Conservation (phyloP, 805 yeast species). For the Candida parachauliodes region DNA sequence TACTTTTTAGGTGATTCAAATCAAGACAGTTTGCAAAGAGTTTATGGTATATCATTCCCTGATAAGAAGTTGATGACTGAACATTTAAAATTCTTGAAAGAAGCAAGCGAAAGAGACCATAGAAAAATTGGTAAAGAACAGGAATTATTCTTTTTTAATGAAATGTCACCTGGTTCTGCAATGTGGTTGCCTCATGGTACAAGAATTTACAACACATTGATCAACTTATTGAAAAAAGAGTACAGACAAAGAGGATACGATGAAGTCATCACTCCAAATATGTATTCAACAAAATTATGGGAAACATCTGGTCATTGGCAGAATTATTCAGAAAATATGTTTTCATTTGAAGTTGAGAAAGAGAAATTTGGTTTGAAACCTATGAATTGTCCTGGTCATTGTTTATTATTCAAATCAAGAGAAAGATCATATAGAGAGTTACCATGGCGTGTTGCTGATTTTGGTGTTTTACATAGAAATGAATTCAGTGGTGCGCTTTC, state of each 20-base stretch:
- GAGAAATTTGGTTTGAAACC: conserved; percentile 94
- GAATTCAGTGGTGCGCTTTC: conserved; percentile 94
- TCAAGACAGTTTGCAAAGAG: conserved; percentile 94
- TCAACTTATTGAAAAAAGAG: conserved; percentile 74
- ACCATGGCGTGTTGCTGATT: conserved; percentile 99
- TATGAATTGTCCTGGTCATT: conserved; percentile 91
- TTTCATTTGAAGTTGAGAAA: conserved; percentile 93
- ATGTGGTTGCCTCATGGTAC: conserved; percentile 99
- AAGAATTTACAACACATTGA: conserved; percentile 87
- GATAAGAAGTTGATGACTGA: conserved; percentile 95
- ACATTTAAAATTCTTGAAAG: conserved; percentile 89
- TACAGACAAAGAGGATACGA: conserved; percentile 93
- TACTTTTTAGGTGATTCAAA: conserved; percentile 91
- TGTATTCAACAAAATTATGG: conserved; percentile 97
- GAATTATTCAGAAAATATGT: conserved; percentile 97
- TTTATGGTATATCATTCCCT: conserved; percentile 98
- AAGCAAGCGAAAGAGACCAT: conserved; percentile 95
- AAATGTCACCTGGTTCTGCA: conserved; percentile 95
- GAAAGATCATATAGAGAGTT: conserved; percentile 95
- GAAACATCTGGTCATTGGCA: conserved; percentile 99
- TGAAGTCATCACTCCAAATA: conserved; percentile 98
- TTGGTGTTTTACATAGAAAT: conserved; percentile 95
- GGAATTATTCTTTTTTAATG: conserved; percentile 92
- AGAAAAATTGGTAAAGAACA: conserved; percentile 95
- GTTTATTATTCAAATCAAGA: conserved; percentile 85